Base-by-base conservation (phyloP, 495 filamentous ascomycete species). In the Penicillium paxilli region DNA sequence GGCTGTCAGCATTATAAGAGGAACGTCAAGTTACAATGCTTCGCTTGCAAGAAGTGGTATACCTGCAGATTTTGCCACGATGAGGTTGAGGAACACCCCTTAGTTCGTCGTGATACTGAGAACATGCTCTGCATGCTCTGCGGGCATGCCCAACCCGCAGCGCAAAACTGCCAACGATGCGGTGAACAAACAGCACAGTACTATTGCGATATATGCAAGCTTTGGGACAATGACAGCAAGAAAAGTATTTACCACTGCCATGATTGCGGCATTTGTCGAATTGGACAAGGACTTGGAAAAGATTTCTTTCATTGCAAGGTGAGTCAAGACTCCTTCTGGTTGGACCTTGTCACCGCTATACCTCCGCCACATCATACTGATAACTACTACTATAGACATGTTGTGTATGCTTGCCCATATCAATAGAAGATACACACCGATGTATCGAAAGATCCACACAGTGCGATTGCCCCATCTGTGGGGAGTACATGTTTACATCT, bases 51-150 rank as follows among this genome's bases (percentile, higher is more conserved):
- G 60, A 84, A 80, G 56, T 99, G 95, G 95, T 92, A 96, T 60
- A 91, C 95, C 0, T 99, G 94, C 62, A 87, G 94, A 19, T 87
- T 96, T 67, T 99, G 94, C 66, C 94, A 99, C 66, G 92, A 99
- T 59, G 86, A 84, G 38, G 81, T 79, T 20, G 89, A 97, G 67
- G 86, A 91, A 62, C 94, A 98, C 72, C 77, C 72, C 60, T 77
- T 99, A 50, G 82, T 88, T 62, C 85, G 94, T 41, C 83, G 82
- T 45, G 87, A 88, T 55, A 98, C 92, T 22, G 87, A 88, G 70
- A 87, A 97, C 66, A 99, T 99, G 94, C 79, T 98, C 19, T 99
- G 94, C 74, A 99, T 99, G 94, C 79, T 92, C 24, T 99, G 94
- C 72, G 86, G 86, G 10, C 86, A 85, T 60, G 85, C 94, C 10